A percentile compares a stretch with the other conserved stretches of the same genome.
Conservation (phyloP, 2,329 filamentous ascomycete species). For the Aureobasidium sp. region DNA sequence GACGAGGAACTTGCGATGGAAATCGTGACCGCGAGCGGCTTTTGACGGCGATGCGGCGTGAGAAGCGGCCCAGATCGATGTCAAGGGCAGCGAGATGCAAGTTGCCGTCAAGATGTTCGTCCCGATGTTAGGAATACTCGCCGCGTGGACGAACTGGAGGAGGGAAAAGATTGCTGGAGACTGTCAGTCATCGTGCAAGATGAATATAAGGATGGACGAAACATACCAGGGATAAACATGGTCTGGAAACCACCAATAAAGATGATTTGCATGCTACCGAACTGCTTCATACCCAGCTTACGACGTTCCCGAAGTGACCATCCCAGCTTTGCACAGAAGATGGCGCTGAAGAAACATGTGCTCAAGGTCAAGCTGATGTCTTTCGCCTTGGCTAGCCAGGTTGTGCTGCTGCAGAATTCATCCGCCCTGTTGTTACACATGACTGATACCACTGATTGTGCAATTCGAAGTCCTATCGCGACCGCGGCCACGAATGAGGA, state of each 20-base stretch:
- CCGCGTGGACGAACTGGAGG: conserved; percentile 56
- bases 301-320: conserved; percentile 62
- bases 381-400: conserved; percentile 28
- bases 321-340: conserved; percentile 69
- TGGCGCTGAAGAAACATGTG: conserved; percentile 68
- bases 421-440: conserved; percentile 26
- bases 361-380: conserved; percentile 59
- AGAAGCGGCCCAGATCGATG: conserved; percentile 69
- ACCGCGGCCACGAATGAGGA: conserved; percentile 57
- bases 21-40: conserved; percentile 21
- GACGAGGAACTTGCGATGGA: conserved; percentile 24
- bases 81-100: conserved; percentile 70
- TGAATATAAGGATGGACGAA: neutral
- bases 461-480: conserved; percentile 61
- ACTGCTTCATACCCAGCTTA: conserved; percentile 63
- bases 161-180: conserved; percentile 65
- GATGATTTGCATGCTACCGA: conserved; percentile 71
- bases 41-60: conserved; percentile 28
- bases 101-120: conserved; percentile 64
- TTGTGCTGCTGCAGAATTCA: conserved; percentile 21
- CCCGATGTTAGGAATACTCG: conserved; percentile 56
- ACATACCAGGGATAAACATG: conserved; percentile 68
- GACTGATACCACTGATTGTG: conserved; percentile 55
- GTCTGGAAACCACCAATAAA: conserved; percentile 75
- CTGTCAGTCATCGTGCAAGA: conserved; percentile 20